Base-by-base conservation (phyloP, 2,329 filamentous ascomycete species). In the Rutstroemia sp. region DNA sequence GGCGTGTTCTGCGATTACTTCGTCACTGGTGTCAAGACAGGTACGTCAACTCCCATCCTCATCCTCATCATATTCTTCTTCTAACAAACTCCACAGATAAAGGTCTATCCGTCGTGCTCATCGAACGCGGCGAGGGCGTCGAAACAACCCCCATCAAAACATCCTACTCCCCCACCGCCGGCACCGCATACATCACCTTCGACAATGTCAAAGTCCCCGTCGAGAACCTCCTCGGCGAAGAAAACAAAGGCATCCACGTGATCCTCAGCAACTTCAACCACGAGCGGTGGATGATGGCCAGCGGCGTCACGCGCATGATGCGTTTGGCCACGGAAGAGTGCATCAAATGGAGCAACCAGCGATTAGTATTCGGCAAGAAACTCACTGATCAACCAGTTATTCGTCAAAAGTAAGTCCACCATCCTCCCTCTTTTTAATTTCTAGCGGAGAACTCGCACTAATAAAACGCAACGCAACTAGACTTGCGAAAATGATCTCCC, bases 201-300 rank as follows among this genome's bases (percentile, higher is more conserved):
- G 87, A 92, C 72, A 88, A 94, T 63, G 89, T 92, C 71, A 91
- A 90, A 75, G 89, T 95, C 0, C 89, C 90, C 0, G 86, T 83
- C 0, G 80, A 84, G 68, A 85, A 94, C 71, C 75, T 95, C 16
- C 75, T 95, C 5, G 90, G 90, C 59, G 76, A 88, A 68, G 89
- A 95, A 73, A 83, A 94, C 76, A 88, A 92, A 74, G 90, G 90
- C 6, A 92, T 95, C 67, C 80, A 86, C 60, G 88, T 94, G 30
- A 89, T 95, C 67, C 78, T 94, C 68, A 83, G 81, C 73, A 95
- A 95, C 74, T 95, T 95, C 75, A 94, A 94, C 77, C 88, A 94
- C 73, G 88, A 91, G 74, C 80, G 88, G 34, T 90, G 87, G 79
- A 86, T 80, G 73, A 89, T 92, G 86, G 76, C 77, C 14, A 45